A percentile compares a stretch with the other conserved stretches of the same genome.
These are phyloP conservation scores for Amaranthus palmeri DNA, from an alignment of 148 eudicot genomes.

Conservation along the genomic window DNA sequence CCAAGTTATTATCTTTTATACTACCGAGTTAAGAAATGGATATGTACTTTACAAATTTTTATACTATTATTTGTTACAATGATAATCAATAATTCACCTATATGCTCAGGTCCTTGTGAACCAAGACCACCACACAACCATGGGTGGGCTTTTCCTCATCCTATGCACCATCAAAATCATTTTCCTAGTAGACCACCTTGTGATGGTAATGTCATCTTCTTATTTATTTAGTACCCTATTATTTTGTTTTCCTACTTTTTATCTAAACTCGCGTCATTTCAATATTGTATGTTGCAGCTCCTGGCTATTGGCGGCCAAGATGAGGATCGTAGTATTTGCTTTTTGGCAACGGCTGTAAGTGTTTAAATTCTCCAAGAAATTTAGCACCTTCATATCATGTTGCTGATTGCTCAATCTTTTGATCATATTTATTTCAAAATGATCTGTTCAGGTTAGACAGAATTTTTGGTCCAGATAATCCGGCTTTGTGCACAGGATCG, in stretches of 20 bases:
- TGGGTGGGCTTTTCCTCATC: conserved; percentile 60
- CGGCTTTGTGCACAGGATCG: conserved; percentile 28
- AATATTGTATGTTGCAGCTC: conserved; percentile 45
- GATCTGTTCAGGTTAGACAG: conserved; percentile 7
- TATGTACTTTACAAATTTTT: conserved; percentile 27
- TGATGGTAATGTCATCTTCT: conserved; percentile 50
- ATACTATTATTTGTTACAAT: conserved; percentile 34
- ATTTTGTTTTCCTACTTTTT: background rate
- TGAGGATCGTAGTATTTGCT: conserved; percentile 27
- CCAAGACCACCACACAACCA: conserved; percentile 40
- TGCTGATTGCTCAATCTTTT: too few relatives aligned
- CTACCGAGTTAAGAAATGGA: background rate
- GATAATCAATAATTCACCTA: conserved; percentile 39
- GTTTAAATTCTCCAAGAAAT: too few relatives aligned
- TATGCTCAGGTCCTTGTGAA: conserved; percentile 54
- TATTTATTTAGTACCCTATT: background rate
- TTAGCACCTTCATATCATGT: background rate
- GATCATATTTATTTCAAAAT: background rate
- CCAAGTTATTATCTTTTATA: background rate
- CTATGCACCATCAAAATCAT: conserved; percentile 55
- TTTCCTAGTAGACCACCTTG: conserved; percentile 34
- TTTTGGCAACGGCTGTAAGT: conserved; percentile 23
- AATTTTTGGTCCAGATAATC: conserved; percentile 20
- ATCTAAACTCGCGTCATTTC: background rate
- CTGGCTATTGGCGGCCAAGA: conserved; percentile 83